Conservation (phyloP, 2,329 filamentous ascomycete genomes). For the Fusarium nematophilum region DNA sequence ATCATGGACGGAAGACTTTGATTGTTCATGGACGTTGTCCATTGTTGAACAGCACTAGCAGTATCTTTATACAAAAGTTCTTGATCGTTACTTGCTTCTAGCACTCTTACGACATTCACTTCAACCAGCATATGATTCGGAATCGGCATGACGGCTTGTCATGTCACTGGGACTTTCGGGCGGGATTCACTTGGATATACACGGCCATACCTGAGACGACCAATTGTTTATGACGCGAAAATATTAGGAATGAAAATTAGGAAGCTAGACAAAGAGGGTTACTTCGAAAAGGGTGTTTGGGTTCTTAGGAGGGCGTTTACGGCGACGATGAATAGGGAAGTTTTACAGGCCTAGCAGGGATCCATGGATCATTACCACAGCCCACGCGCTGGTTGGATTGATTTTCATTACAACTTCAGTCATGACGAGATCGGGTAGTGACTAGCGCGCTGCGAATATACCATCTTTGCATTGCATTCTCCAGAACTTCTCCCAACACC, state of each 20-base stretch:
- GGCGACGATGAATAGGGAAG: background rate
- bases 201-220: slow-evolving; percentile 4
- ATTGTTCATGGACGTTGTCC: slow-evolving; percentile 14
- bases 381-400: slow-evolving; percentile 6
- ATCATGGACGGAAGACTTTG: slow-evolving; percentile 11
- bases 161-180: background rate
- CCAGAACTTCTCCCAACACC: background rate
- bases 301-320: slow-evolving; percentile 3
- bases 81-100: slow-evolving; percentile 20
- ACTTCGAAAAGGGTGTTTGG: slow-evolving; percentile 10
- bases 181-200: background rate
- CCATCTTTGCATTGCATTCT: slow-evolving; percentile 5
- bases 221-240: slow-evolving; percentile 7
- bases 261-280: slow-evolving; percentile 21
- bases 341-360: background rate
- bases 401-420: background rate
- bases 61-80: slow-evolving; percentile 31
- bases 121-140: background rate
- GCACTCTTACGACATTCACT: slow-evolving; percentile 8
- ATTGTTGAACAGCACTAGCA: slow-evolving; percentile 15
- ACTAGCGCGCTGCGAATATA: slow-evolving; percentile 17
- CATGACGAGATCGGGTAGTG: background rate
- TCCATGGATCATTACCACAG: background rate
- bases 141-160: background rate
- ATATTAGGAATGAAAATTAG: slow-evolving; percentile 18